Base-by-base conservation (phyloP, 495 filamentous ascomycete genomes). In the Daldinia caldariorum region DNA sequence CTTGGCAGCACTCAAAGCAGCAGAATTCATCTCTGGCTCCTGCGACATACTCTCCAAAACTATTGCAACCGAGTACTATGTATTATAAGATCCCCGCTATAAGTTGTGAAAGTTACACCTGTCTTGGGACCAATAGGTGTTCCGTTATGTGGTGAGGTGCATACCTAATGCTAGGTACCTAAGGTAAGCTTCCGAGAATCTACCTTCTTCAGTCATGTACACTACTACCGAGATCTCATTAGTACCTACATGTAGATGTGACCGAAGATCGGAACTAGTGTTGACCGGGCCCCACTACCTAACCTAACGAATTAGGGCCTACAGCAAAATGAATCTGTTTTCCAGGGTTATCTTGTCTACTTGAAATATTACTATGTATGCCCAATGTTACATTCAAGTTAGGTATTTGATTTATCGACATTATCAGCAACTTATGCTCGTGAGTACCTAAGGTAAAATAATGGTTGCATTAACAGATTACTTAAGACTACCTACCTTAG, bases 1-100 rank as follows among this genome's bases (percentile, higher is more conserved):
- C 81, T 97, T 97, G 29, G 90, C 89, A 41, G 82, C 79, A 66
- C 84, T 83, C 26, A 92, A 76, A 51, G 79, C 76, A 2, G 86
- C 81, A 26, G 76, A 65, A 59, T 67, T 74, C 78, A 80, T 80
- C 37, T 69, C 69, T 29, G 62, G 56, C 47, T 61, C 71, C 22
- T 71, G 72, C 26, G 66, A 64, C 65, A 73, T 73, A 35, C 20
- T 66, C 58, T 55, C 4, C 26, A 43, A 43, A 37, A 58, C 6
- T 41, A 41, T 26, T 35, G 26, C 34, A 37, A 56, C 50, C 13
- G 22, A 53, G 22, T 34, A 54, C 54, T 47, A 58, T 6, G 22
- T 34, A 54, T 58, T 47, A 58, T 6, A 51, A 20, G 56, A 34
- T 37, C 56, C 56, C 50, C 29, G 16, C 59, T 72, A 57, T 60